Evolutionary conservation across 2,329 filamentous ascomycete genomes (phyloP), one percentile per base, ranked within the genome.

Genomic region (Aspergillus fijiensis): DNA sequence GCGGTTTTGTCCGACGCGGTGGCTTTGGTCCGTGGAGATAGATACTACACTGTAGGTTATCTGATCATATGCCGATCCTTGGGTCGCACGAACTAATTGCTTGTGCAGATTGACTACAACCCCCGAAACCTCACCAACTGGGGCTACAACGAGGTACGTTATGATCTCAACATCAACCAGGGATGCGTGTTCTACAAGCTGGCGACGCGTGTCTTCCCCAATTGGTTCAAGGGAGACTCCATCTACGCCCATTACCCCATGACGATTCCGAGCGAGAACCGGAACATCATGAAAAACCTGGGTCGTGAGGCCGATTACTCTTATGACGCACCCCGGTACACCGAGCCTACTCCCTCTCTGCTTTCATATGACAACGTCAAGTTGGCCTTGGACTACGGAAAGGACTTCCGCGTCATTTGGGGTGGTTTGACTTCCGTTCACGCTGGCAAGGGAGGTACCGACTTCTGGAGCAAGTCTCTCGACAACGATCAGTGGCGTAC

Each of bases 121-220:
- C 85, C 91, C 0, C 84, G 86, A 9, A 86, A 87, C 66, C 76
- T 96, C 51, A 96, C 91, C 1, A 92, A 91, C 76, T 96, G 91
- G 91, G 91, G 91, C 21, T 94, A 85, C 78, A 85, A 86, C 57
- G 89, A 92, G 71, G 89, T 85, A 3, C 82, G 89, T 21, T 91
- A 88, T 58, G 90, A 96, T 66, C 77, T 87, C 23, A 85, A 84
- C 60, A 77, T 94, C 65, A 90, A 95, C 75, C 88, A 95, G 70
- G 91, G 92, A 51, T 92, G 89, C 66, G 86, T 92, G 12, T 90
- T 94, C 76, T 92, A 93, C 81, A 96, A 95, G 79, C 82, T 96
- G 39, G 89, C 93, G 72, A 80, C 91, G 39, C 85, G 89, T 5
- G 89, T 90, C 0, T 92, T 96, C 80, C 92, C 91, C 0, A 83